phyloP scores from a whole-genome alignment of 2,329 filamentous ascomycete species.

The Annulohypoxylon truncatum region DNA sequence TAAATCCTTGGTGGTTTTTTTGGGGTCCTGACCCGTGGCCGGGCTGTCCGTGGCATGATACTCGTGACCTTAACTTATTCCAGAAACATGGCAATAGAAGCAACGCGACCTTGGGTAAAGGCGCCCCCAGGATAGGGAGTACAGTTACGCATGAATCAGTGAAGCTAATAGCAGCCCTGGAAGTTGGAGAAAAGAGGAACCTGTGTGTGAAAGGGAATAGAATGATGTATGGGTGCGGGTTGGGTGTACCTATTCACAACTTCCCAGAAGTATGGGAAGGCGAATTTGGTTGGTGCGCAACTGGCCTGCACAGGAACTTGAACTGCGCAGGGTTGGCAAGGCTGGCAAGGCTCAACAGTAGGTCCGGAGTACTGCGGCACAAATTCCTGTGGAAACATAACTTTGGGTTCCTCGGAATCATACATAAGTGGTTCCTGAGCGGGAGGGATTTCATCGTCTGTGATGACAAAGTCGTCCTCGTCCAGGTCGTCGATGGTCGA shows the following conservation, averaged over 20 bases:
- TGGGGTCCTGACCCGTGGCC: conserved; percentile 25
- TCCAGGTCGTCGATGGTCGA: conserved; percentile 65
- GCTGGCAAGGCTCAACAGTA: conserved; percentile 53
- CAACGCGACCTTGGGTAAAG: conserved; percentile 31
- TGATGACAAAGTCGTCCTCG: conserved; percentile 59
- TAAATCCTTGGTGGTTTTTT: conserved; percentile 20
- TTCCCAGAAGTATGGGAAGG: conserved; percentile 62
- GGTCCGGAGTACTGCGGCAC: conserved; percentile 59
- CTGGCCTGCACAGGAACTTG: conserved; percentile 47
- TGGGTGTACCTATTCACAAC: conserved; percentile 64
- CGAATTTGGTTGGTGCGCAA: conserved; percentile 59
- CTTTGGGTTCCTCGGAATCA: conserved; percentile 59
- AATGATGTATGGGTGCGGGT: conserved; percentile 61
- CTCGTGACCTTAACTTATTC: conserved; percentile 25
- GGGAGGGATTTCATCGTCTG: conserved; percentile 56
- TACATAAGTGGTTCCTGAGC: conserved; percentile 57
- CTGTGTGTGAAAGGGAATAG: conserved; percentile 64
- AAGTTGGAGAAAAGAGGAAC: conserved; percentile 64
- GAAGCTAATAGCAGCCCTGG: conserved; percentile 62
- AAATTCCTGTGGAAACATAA: conserved; percentile 61
- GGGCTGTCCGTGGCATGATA: conserved; percentile 26
- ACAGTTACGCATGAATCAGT: conserved; percentile 33
- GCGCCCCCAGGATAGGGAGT: conserved; percentile 23
- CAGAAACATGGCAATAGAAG: conserved; percentile 26
- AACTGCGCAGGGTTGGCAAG: conserved; percentile 48